A percentile compares a stretch with the other conserved stretches of the same genome.
These are phyloP conservation scores for Pseudonectria buxi DNA, from an alignment of 2,329 filamentous ascomycete species.

Conservation along the genomic window DNA sequence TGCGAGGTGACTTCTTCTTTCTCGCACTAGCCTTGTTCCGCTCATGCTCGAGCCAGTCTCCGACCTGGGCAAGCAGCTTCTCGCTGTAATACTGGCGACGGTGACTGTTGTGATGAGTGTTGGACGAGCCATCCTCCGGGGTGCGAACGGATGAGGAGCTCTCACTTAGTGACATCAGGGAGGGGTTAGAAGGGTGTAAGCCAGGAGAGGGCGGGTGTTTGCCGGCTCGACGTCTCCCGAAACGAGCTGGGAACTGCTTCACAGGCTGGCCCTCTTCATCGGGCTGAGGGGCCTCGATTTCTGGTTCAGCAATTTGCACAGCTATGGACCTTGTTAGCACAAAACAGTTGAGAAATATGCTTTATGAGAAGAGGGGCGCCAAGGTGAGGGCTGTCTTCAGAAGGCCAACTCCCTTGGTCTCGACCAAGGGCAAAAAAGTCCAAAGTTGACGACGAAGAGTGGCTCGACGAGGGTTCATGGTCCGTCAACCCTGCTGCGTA, in stretches of 20 bases:
- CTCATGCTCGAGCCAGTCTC: conserved; percentile 79
- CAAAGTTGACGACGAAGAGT: background rate
- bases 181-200: conserved; percentile 29
- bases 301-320: conserved; percentile 53
- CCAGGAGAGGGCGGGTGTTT: conserved; percentile 19
- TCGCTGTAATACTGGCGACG: conserved; percentile 39
- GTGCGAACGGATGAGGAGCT: conserved; percentile 20
- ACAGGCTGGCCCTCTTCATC: conserved; percentile 26
- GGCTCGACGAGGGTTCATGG: too few species aligned
- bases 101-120: conserved; percentile 23
- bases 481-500: too few species aligned
- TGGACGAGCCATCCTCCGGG: conserved; percentile 20
- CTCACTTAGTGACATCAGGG: conserved; percentile 39
- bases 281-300: conserved; percentile 22
- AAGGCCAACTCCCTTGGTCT: background rate
- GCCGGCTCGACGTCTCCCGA: conserved; percentile 28
- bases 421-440: background rate
- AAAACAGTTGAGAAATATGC: background rate
- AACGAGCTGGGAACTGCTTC: conserved; percentile 28
- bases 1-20: conserved; percentile 35
- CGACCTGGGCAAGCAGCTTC: conserved; percentile 65
- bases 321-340: conserved; percentile 29
- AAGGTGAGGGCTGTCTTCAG: conserved; percentile 2
- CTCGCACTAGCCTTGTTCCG: conserved; percentile 54
- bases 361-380: background rate